A percentile compares a stretch with the other conserved stretches of the same genome.
phyloP scores from a whole-genome alignment of 495 filamentous ascomycete genomes.

The Tuber microsphaerosporum region DNA sequence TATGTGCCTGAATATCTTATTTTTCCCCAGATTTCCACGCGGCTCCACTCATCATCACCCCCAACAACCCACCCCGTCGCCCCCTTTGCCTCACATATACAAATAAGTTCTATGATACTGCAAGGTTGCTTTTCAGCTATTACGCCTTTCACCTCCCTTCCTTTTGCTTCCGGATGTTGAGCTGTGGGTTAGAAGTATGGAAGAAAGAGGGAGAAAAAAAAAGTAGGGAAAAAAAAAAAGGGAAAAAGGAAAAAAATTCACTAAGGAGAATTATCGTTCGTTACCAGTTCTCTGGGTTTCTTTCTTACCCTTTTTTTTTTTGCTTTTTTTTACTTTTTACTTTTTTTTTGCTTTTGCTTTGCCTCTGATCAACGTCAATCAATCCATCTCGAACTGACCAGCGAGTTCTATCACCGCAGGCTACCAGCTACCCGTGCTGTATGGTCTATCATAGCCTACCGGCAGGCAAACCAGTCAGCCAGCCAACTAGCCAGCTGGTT shows the following conservation, averaged over 20 bases:
- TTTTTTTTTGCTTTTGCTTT: neutral
- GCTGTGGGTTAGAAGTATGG: neutral
- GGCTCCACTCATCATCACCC: slow-evolving; percentile 33
- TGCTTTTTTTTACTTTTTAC: neutral
- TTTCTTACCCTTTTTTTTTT: neutral
- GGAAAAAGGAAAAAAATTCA: slow-evolving; percentile 13
- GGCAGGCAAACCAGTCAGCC: neutral
- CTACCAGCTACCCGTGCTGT: neutral
- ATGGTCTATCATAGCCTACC: neutral
- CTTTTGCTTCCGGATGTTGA: neutral
- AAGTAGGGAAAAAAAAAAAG: neutral
- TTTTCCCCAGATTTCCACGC: slow-evolving; percentile 38
- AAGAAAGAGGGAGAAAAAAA: neutral
- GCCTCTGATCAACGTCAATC: neutral
- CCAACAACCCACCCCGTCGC: slow-evolving; percentile 25
- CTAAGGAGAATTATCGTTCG: neutral
- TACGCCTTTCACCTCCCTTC: neutral
- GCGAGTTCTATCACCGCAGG: neutral
- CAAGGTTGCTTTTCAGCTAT: slow-evolving; percentile 13
- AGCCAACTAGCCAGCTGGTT: neutral
- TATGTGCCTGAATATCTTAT: slow-evolving; percentile 33
- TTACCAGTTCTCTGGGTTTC: neutral
- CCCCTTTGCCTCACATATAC: slow-evolving; percentile 28
- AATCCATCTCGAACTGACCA: neutral
- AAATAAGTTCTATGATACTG: slow-evolving; percentile 17